Percentiles rank a stretch among this genome's conserved stretches.
phyloP scores from a whole-genome alignment of 768 basidiomycete genomes.

The Clathrus columnatus region DNA sequence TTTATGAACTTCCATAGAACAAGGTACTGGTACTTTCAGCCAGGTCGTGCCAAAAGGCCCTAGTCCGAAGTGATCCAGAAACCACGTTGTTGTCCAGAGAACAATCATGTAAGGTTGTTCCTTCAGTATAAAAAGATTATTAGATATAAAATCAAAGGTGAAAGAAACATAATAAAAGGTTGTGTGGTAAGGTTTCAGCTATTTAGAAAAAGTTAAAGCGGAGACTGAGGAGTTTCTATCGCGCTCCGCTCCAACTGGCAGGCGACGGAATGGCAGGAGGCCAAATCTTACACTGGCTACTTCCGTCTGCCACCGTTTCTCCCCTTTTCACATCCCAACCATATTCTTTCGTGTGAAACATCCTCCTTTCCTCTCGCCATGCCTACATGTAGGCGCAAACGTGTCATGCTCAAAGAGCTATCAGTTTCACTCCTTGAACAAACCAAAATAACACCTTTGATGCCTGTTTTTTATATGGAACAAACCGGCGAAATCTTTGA shows the following conservation, averaged over 20 bases:
- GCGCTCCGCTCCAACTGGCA: constrained; percentile 10
- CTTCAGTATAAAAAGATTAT: too few relatives aligned
- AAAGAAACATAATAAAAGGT: too few relatives aligned
- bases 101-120: too few relatives aligned
- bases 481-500: constrained; percentile 98
- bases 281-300: constrained; percentile 8
- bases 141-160: too few relatives aligned
- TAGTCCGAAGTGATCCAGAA: too few relatives aligned
- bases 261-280: constrained; percentile 9
- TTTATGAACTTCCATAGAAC: too few relatives aligned
- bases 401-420: constrained; percentile 81
- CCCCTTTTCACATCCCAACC: constrained; percentile 8
- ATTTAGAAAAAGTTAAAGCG: too few relatives aligned
- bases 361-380: constrained; percentile 29
- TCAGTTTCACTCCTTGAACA: constrained; percentile 60
- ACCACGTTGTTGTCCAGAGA: too few relatives aligned
- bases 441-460: constrained; percentile 53
- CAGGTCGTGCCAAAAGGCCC: too few relatives aligned
- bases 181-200: too few relatives aligned
- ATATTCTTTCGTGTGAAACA: constrained; percentile 1
- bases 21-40: too few relatives aligned
- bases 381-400: constrained; percentile 86
- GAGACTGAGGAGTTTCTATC: not conserved
- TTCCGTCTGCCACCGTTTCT: constrained; percentile 9
- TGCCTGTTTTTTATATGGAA: constrained; percentile 82